Evolutionary conservation across 116 monocot species (phyloP).

Genomic region (Iris pallida): DNA sequence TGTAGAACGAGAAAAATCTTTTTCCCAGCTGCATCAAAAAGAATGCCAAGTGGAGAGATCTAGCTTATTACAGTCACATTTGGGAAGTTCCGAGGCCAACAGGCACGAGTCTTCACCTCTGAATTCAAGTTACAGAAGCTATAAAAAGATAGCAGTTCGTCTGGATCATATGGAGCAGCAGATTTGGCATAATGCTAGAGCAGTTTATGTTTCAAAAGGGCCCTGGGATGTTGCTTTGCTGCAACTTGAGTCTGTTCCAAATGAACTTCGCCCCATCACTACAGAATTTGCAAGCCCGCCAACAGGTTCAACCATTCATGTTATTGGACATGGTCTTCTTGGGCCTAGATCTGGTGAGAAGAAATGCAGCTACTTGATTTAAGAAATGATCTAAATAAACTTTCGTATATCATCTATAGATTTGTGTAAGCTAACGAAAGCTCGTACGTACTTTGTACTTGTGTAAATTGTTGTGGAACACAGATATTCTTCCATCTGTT

Average conservation of each 20-base stretch:
- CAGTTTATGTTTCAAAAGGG: slow-evolving; percentile 80
- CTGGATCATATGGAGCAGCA: slow-evolving; percentile 45
- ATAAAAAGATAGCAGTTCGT: slow-evolving; percentile 49
- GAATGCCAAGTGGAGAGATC: neutral
- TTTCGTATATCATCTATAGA: neutral
- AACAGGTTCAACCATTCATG: slow-evolving; percentile 53
- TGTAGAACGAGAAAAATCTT: neutral
- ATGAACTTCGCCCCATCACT: slow-evolving; percentile 38
- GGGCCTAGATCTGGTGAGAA: slow-evolving; percentile 75
- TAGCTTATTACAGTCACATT: slow-evolving; percentile 3
- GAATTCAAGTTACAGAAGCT: slow-evolving; percentile 28
- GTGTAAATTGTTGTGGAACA: slow-evolving; percentile 4
- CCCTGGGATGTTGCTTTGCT: slow-evolving; percentile 86
- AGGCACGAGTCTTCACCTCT: slow-evolving; percentile 20
- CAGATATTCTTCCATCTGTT: slow-evolving; percentile 60
- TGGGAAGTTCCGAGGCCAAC: slow-evolving; percentile 12
- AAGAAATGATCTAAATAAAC: neutral
- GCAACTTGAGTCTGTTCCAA: slow-evolving; percentile 59
- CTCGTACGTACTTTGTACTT: neutral
- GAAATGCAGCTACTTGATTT: neutral
- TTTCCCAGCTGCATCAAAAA: slow-evolving; percentile 17
- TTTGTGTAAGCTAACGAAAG: too few relatives aligned
- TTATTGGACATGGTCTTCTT: slow-evolving; percentile 85
- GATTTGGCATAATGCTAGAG: slow-evolving; percentile 63
- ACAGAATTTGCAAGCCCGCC: slow-evolving; percentile 47